Evolutionary conservation across 495 filamentous ascomycete genomes (phyloP).

Genomic region (Talaromyces borbonicus): DNA sequence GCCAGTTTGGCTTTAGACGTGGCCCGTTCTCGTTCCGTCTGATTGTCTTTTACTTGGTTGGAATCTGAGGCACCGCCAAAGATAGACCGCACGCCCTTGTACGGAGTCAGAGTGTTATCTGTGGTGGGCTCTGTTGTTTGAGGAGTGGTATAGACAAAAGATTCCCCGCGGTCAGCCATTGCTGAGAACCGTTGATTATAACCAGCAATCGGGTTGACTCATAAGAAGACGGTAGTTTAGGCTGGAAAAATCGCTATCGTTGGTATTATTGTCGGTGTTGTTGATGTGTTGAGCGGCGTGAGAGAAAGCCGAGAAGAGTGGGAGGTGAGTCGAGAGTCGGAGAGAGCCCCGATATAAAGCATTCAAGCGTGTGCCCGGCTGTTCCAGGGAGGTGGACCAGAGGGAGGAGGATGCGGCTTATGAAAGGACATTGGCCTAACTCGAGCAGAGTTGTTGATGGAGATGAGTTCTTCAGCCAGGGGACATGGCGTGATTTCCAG

Average conservation of each 20-base stretch:
- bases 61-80: conserved; percentile 1
- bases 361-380: too few species aligned
- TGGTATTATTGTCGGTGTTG: too few species aligned
- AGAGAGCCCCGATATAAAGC: too few species aligned
- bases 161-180: neutral
- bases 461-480: neutral
- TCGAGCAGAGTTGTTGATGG: neutral
- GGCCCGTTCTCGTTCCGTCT: conserved; percentile 4
- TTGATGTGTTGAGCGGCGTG: too few species aligned
- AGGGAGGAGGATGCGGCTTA: too few species aligned
- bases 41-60: neutral
- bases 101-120: conserved; percentile 4
- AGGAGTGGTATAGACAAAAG: neutral
- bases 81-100: conserved; percentile 4
- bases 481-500: neutral
- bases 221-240: too few species aligned
- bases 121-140: conserved; percentile 6
- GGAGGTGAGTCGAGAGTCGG: too few species aligned
- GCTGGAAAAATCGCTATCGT: too few species aligned
- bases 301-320: too few species aligned
- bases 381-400: too few species aligned
- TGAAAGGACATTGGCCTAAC: neutral
- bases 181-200: neutral
- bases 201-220: neutral
- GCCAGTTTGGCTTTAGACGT: conserved; percentile 34